Conservation (phyloP, 352 stramenopile species). For the Blastocystis sp. region DNA sequence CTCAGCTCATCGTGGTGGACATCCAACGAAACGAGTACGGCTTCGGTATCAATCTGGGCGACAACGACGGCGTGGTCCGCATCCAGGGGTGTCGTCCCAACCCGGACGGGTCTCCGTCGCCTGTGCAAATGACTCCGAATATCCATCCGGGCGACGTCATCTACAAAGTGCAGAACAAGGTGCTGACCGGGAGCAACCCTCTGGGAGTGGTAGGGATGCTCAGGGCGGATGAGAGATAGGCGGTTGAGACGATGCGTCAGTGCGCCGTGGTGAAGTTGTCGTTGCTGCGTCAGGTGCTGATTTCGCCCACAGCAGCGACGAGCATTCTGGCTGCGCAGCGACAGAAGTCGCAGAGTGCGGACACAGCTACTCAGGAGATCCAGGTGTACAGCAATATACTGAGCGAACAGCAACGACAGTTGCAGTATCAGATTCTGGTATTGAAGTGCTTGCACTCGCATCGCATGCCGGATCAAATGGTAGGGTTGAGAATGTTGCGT, state of each 20-base stretch:
- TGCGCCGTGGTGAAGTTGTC: not conserved
- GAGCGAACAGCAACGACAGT: not conserved
- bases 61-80: conserved; percentile 21
- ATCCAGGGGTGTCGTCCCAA: conserved; percentile 33
- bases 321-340: not conserved
- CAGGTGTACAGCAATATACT: conserved; percentile 38
- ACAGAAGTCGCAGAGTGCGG: not conserved
- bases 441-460: not conserved
- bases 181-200: conserved; percentile 7
- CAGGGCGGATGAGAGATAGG: not conserved
- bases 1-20: not conserved
- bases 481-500: not conserved
- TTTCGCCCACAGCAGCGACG: not conserved
- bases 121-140: not conserved
- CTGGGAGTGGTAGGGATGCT: not conserved
- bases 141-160: conserved; percentile 10
- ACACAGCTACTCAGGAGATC: not conserved
- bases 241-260: conserved; percentile 37
- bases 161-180: conserved; percentile 46
- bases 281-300: conserved; percentile 7
- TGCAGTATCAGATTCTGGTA: conserved; percentile 58
- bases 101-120: conserved; percentile 9
- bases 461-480: conserved; percentile 32
- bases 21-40: conserved; percentile 21
- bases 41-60: conserved; percentile 55